Base-by-base conservation (phyloP, 2,329 filamentous ascomycete genomes). In the Botrytis deweyae region DNA sequence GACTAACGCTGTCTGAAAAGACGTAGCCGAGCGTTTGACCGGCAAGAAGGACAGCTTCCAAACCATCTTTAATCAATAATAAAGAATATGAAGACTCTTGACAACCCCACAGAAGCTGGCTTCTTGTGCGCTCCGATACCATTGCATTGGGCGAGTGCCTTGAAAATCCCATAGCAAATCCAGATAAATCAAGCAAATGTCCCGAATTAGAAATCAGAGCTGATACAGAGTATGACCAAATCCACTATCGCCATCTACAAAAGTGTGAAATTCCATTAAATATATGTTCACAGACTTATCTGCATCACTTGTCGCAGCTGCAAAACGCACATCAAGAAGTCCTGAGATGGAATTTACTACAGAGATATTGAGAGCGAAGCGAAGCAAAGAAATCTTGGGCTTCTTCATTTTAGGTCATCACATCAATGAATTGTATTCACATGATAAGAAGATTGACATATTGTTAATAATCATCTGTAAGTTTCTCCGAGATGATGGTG, bases 41-140 rank as follows among this genome's bases (percentile, higher is more conserved):
- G 79, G 78, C 16, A 71, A 76, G 18, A 55, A 69, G 10, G 78
- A 80, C 44, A 67, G 72, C 0, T 25, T 81, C 4, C 72, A 78
- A 78, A 20, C 80, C 1, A 12, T 80, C 5, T 81, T 81, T 52
- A 29, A 29, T 29, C 29, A 76, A 78, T 10, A 74, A 76, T 40
- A 73, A 69, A n/a, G 22, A 67, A 62, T 25, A 18, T n/a, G 3
- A 62, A 62, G 22, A 25, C 36, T 38, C 59, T 40, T 38, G 36
- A 40, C 22, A 10, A 62, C 12, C 36, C 12, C 36, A 62, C 36
- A 25, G 16, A 16, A 62, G 22, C 10, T 16, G 10, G 22, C 42
- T 5, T 40, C 36, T 40, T n/a, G 22, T 40, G 1, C 2, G 33
- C 59, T 62, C 59, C 12, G 22, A 20, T 14, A 68, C n/a, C 7